Evolutionary conservation across 768 basidiomycete genomes (phyloP), one percentile per base, ranked within the genome.

Genomic region (Amanita rimosa): DNA sequence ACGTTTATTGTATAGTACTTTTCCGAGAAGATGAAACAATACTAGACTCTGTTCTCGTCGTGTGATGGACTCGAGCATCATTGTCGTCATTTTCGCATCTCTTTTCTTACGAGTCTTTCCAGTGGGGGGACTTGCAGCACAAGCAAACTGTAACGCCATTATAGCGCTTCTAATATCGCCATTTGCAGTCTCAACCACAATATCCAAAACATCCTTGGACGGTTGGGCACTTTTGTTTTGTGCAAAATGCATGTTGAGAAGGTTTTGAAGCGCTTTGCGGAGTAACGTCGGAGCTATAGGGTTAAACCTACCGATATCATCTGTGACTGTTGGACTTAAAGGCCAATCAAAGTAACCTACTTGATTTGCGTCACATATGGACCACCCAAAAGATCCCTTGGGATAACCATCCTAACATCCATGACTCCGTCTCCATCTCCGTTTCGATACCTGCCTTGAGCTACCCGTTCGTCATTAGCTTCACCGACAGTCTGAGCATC

Each of bases 1-100:
- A 96, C 96, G 80, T 64, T 98, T 99, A 63, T 95, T 97, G 61
- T 96, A 98, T 42, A 98, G 62, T 1, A 98, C 77, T 66, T 89
- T 95, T 13, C 96, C 96, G 43, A 99, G 69, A 14, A 97, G 65
- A 64, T 97, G 96, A 60, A 99, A 99, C 44, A 99, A 66, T 8
- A 78, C 80, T 13, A 99, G 67, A 52, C 81, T 87, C 57, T 91
- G 85, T 58, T 99, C 96, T 47, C 90, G 71, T 50, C 83, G 68
- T 17, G 90, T 88, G 0, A 92, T 74, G 0, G 81, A 77, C 56
- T 91, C 85, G 96, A 60, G 62, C 3, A 67, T 62, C 10, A 64
- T 62, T 0, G 55, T 54, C 9, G 50, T 56, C 42, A 50, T 52
- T 35, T 55, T 60, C 37, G 56, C 62, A 50, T 54, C 58, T 51